These are phyloP conservation scores for Syzygium jambos DNA, from an alignment of 345 rosid genomes.

Conservation along the genomic window DNA sequence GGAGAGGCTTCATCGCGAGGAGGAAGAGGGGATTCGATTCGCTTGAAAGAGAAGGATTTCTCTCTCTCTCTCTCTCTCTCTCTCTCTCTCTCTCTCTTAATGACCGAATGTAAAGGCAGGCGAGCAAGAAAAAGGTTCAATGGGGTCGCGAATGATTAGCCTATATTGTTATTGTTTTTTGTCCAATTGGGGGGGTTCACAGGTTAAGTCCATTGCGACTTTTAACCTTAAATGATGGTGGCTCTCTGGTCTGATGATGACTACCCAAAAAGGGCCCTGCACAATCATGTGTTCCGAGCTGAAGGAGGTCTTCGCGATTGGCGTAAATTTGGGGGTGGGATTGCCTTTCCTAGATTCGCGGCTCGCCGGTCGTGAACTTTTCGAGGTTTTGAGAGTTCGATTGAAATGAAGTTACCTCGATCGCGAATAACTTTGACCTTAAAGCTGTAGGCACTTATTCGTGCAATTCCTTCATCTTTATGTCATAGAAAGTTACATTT, in stretches of 20 bases:
- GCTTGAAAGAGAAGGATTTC: neutral
- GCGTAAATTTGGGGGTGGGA: neutral
- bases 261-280: neutral
- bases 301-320: neutral
- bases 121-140: neutral
- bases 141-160: neutral
- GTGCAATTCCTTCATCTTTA: neutral
- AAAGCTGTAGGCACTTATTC: neutral
- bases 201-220: neutral
- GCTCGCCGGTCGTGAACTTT: neutral
- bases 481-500: neutral
- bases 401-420: neutral
- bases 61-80: neutral
- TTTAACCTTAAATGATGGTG: neutral
- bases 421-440: neutral
- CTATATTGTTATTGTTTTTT: neutral
- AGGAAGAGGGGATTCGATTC: neutral
- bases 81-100: neutral
- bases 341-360: neutral
- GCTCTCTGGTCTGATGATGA: neutral
- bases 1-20: neutral
- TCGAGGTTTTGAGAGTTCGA: neutral
- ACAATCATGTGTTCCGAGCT: neutral
- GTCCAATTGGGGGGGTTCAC: neutral
- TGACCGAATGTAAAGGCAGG: neutral